Evolutionary conservation across 2,329 filamentous ascomycete species (phyloP).

Genomic region (Beauveria varroae): DNA sequence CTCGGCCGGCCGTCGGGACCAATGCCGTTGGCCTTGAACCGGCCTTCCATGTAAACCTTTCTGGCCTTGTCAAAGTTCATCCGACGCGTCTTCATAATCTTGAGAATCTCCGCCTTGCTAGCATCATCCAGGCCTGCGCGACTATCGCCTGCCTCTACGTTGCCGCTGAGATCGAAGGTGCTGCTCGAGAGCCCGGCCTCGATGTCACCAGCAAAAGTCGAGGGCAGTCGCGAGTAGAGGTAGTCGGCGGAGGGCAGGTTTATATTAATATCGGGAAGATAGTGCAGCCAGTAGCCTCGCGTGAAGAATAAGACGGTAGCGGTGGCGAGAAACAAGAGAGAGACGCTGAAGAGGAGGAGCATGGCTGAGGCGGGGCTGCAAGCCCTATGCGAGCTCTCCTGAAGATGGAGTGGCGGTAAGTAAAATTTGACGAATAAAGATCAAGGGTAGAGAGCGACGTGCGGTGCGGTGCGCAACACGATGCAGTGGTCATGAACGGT

Average conservation of each 20-base stretch:
- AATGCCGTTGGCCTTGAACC: constrained; percentile 83
- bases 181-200: constrained; percentile 78
- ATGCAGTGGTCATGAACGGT: background rate
- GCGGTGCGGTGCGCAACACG: background rate
- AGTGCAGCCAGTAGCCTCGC: constrained; percentile 66
- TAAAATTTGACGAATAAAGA: background rate
- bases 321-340: constrained; percentile 61
- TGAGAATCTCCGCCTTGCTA: constrained; percentile 74
- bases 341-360: constrained; percentile 77
- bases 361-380: constrained; percentile 38
- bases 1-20: constrained; percentile 77
- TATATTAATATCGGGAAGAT: constrained; percentile 48
- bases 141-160: constrained; percentile 71
- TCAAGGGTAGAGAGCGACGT: background rate
- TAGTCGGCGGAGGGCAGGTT: constrained; percentile 48
- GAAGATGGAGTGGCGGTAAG: background rate
- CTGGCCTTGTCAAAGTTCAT: constrained; percentile 89
- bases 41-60: constrained; percentile 74
- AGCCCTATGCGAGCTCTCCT: background rate
- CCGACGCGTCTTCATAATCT: constrained; percentile 80
- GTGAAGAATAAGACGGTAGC: constrained; percentile 76
- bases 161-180: constrained; percentile 75
- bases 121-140: constrained; percentile 73
- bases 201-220: constrained; percentile 73
- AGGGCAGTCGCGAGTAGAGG: constrained; percentile 71